Evolutionary conservation across 2,329 filamentous ascomycete genomes (phyloP).

Genomic region (Neonectria neomacrospora): DNA sequence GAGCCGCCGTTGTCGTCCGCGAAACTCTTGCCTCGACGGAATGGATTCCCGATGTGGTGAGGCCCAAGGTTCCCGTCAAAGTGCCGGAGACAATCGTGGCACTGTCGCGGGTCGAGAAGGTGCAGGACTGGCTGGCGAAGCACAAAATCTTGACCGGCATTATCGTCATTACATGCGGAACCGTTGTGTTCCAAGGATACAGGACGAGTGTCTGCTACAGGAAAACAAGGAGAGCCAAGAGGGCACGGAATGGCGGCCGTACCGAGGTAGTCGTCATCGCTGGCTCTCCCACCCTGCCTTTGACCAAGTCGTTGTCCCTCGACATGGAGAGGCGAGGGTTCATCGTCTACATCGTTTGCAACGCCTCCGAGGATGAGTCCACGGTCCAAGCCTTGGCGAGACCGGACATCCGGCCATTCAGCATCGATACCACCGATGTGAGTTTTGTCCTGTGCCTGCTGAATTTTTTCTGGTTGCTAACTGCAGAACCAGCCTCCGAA

Average conservation of each 20-base stretch:
- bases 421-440: slow-evolving; percentile 85
- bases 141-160: slow-evolving; percentile 81
- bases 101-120: slow-evolving; percentile 58
- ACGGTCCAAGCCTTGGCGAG: slow-evolving; percentile 80
- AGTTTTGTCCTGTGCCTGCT: slow-evolving; percentile 45
- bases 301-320: slow-evolving; percentile 83
- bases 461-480: slow-evolving; percentile 9
- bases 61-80: slow-evolving; percentile 63
- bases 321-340: slow-evolving; percentile 93
- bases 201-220: slow-evolving; percentile 66
- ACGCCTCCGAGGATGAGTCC: slow-evolving; percentile 85
- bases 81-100: slow-evolving; percentile 50
- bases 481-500: slow-evolving; percentile 66
- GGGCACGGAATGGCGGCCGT: slow-evolving; percentile 83
- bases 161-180: slow-evolving; percentile 76
- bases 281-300: slow-evolving; percentile 84
- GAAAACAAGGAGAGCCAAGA: slow-evolving; percentile 78
- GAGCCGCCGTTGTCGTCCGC: slow-evolving; percentile 75
- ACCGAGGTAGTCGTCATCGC: slow-evolving; percentile 89
- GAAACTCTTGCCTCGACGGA: slow-evolving; percentile 72
- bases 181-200: slow-evolving; percentile 66
- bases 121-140: slow-evolving; percentile 76
- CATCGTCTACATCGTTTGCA: slow-evolving; percentile 91
- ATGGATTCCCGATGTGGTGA: slow-evolving; percentile 79
- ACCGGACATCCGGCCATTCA: slow-evolving; percentile 82